Conservation (phyloP, 768 basidiomycete species). For the Mycena vulgaris region DNA sequence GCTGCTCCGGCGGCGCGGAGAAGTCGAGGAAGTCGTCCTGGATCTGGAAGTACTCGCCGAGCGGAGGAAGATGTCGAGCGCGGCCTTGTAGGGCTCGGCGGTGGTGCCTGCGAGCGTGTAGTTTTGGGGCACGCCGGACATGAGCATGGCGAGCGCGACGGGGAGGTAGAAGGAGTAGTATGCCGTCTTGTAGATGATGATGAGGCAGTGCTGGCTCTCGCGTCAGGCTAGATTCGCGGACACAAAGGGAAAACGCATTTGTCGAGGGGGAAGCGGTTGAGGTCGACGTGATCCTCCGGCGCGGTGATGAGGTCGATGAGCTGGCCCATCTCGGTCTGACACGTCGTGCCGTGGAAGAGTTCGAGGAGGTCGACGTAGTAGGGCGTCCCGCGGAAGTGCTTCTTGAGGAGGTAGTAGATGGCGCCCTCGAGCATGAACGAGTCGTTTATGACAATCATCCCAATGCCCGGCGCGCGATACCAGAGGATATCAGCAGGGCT, state of each 20-base stretch:
- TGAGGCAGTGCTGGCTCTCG: conserved; percentile 80
- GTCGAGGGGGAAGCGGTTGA: conserved; percentile 88
- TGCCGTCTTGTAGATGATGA: conserved; percentile 98
- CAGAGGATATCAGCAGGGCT: conserved; percentile 99
- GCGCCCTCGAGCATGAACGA: conserved; percentile 95
- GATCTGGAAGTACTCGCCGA: conserved; percentile 99
- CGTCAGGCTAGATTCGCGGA: neutral
- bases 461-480: conserved; percentile 79
- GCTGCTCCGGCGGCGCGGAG: conserved; percentile 88
- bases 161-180: conserved; percentile 99
- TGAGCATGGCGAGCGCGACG: conserved; percentile 93
- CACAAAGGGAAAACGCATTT: conserved; percentile 64
- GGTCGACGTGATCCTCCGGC: conserved; percentile 91
- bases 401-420: conserved; percentile 92
- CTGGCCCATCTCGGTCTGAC: conserved; percentile 97
- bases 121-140: conserved; percentile 73
- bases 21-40: conserved; percentile 99
- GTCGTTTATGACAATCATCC: conserved; percentile 95
- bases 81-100: conserved; percentile 77
- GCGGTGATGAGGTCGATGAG: conserved; percentile 97
- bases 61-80: conserved; percentile 85
- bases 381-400: conserved; percentile 82
- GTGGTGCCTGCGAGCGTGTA: conserved; percentile 50
- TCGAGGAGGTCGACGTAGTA: conserved; percentile 95
- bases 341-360: conserved; percentile 90